Evolutionary conservation across 2,329 filamentous ascomycete genomes (phyloP).

Genomic region (Botrytis aclada): DNA sequence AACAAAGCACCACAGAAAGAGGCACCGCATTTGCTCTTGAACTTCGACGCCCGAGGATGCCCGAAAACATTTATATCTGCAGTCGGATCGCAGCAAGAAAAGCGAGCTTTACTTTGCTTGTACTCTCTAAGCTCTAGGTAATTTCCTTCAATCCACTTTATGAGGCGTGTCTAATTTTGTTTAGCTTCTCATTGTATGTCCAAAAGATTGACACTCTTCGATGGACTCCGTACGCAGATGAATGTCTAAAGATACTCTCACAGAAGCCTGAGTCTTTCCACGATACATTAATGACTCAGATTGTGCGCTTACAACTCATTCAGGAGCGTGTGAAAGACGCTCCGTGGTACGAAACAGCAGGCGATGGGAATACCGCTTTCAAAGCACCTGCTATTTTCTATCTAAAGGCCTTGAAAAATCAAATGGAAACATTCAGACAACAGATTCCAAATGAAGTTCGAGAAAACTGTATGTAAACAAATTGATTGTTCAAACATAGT

Average conservation of each 20-base stretch:
- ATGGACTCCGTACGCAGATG: constrained; percentile 59
- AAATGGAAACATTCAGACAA: constrained; percentile 57
- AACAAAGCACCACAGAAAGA: constrained; percentile 24
- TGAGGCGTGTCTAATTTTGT: constrained; percentile 22
- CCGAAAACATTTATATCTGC: constrained; percentile 8
- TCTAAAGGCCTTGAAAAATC: constrained; percentile 52
- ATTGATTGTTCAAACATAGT: too few species aligned
- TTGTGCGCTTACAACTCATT: constrained; percentile 39
- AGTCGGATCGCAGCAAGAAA: constrained; percentile 47
- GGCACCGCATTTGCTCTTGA: not conserved
- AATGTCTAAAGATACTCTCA: constrained; percentile 49
- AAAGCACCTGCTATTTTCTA: constrained; percentile 29
- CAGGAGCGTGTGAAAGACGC: constrained; percentile 24
- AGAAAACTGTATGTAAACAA: not conserved
- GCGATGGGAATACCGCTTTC: not conserved
- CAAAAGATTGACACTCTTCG: constrained; percentile 50
- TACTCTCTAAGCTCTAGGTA: constrained; percentile 46
- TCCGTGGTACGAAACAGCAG: not conserved
- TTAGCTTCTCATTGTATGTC: constrained; percentile 42
- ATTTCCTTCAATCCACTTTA: constrained; percentile 22
- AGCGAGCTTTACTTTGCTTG: constrained; percentile 47
- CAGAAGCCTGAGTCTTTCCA: constrained; percentile 46
- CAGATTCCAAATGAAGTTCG: constrained; percentile 63
- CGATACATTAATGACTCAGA: constrained; percentile 48
- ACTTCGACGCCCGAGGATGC: constrained; percentile 15